Evolutionary conservation across 2,329 filamentous ascomycete species (phyloP).

Genomic region (Neophaeococcomyces mojaviensis): DNA sequence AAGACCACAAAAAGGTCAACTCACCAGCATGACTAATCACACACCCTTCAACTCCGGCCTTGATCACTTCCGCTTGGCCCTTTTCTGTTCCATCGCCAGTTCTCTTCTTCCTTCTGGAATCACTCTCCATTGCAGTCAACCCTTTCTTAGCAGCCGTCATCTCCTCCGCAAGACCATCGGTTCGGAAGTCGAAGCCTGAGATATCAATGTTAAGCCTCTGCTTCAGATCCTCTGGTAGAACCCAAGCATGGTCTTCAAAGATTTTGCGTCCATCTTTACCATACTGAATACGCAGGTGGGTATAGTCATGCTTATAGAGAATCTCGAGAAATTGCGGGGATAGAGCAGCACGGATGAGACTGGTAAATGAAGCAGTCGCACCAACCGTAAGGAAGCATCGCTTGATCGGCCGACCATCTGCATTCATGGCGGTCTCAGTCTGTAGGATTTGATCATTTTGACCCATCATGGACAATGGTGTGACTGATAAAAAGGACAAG

Average conservation of each 20-base stretch:
- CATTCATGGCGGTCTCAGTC: neutral
- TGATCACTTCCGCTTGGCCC: too few relatives aligned
- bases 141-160: conserved; percentile 49
- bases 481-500: neutral
- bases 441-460: neutral
- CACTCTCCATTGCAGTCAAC: conserved; percentile 25
- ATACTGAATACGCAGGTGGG: conserved; percentile 70
- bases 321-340: conserved; percentile 54
- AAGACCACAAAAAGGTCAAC: conserved; percentile 15
- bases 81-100: too few relatives aligned
- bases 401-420: conserved; percentile 25
- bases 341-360: conserved; percentile 61
- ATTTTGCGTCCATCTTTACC: conserved; percentile 57
- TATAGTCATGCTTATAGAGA: conserved; percentile 56
- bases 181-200: conserved; percentile 59
- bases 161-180: conserved; percentile 49
- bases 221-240: conserved; percentile 18
- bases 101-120: neutral
- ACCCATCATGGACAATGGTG: neutral
- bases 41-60: conserved; percentile 50
- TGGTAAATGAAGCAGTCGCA: conserved; percentile 75
- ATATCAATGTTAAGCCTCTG: conserved; percentile 43
- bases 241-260: conserved; percentile 38
- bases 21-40: conserved; percentile 85
- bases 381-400: conserved; percentile 82